Conservation (phyloP, 2,329 filamentous ascomycete genomes). For the Colletotrichum musicola region DNA sequence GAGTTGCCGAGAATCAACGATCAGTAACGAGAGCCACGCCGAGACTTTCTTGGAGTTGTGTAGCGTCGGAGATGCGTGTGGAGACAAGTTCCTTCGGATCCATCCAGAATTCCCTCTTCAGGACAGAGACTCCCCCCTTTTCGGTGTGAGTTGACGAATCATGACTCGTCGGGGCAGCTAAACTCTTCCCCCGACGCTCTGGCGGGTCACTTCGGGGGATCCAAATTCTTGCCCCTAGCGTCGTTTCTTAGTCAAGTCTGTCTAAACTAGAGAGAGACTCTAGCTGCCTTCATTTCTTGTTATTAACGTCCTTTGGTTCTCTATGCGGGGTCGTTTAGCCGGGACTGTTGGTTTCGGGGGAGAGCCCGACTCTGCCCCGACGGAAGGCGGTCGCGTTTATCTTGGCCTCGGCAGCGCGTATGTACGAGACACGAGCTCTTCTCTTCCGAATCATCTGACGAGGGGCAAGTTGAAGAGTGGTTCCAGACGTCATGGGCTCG, state of each 20-base stretch:
- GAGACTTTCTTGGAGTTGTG: slow-evolving; percentile 17
- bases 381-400: neutral
- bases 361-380: slow-evolving; percentile 23
- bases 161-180: slow-evolving; percentile 42
- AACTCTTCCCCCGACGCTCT: slow-evolving; percentile 32
- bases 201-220: slow-evolving; percentile 30
- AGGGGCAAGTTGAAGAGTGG: neutral
- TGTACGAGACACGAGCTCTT: neutral
- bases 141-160: slow-evolving; percentile 37
- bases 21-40: slow-evolving; percentile 3
- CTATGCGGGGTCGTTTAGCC: no score
- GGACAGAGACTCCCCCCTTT: neutral
- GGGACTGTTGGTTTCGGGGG: slow-evolving; percentile 30
- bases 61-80: slow-evolving; percentile 22
- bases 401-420: neutral
- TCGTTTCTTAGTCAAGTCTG: slow-evolving; percentile 41
- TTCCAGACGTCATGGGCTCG: slow-evolving; percentile 13
- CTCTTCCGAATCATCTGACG: neutral
- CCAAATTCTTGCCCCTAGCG: slow-evolving; percentile 39
- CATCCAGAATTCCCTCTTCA: neutral
- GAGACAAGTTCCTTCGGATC: neutral
- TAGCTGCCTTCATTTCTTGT: no score
- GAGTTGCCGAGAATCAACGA: neutral
- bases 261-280: no score
- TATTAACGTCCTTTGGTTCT: no score